Evolutionary conservation across 2,329 filamentous ascomycete genomes (phyloP).

Genomic region (Lasiodiplodia sp.): DNA sequence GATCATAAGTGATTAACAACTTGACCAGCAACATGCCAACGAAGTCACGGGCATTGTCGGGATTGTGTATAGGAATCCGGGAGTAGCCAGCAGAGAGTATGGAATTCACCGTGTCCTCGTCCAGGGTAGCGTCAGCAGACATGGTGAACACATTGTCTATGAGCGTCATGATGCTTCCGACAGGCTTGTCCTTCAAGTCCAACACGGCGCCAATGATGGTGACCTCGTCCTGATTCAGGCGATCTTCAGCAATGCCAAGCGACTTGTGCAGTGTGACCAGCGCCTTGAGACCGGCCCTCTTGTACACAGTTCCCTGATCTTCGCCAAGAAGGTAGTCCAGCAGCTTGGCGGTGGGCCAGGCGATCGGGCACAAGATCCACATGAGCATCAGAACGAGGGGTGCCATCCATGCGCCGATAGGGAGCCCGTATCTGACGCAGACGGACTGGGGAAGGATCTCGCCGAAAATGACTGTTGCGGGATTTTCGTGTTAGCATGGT

Average conservation of each 20-base stretch:
- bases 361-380: conserved; percentile 88
- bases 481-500: not conserved
- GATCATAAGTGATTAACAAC: conserved; percentile 98
- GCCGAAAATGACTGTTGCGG: conserved; percentile 84
- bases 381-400: conserved; percentile 87
- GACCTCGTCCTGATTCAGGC: conserved; percentile 95
- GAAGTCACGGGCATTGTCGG: conserved; percentile 84
- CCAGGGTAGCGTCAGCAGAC: conserved; percentile 91
- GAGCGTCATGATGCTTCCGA: conserved; percentile 96
- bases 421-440: conserved; percentile 93
- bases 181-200: conserved; percentile 94
- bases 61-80: conserved; percentile 90
- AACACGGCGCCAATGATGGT: conserved; percentile 98
- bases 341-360: conserved; percentile 94
- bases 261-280: conserved; percentile 94
- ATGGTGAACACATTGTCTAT: conserved; percentile 98
- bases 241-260: conserved; percentile 75
- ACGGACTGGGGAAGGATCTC: conserved; percentile 96
- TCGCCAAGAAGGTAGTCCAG: conserved; percentile 92
- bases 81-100: conserved; percentile 96
- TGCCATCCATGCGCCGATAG: conserved; percentile 93
- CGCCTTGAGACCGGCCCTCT: conserved; percentile 96
- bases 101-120: conserved; percentile 92
- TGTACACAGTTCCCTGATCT: conserved; percentile 96
- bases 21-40: conserved; percentile 98